phyloP scores from a whole-genome alignment of 805 yeast genomes.

The Myxozyma mucilagina region DNA sequence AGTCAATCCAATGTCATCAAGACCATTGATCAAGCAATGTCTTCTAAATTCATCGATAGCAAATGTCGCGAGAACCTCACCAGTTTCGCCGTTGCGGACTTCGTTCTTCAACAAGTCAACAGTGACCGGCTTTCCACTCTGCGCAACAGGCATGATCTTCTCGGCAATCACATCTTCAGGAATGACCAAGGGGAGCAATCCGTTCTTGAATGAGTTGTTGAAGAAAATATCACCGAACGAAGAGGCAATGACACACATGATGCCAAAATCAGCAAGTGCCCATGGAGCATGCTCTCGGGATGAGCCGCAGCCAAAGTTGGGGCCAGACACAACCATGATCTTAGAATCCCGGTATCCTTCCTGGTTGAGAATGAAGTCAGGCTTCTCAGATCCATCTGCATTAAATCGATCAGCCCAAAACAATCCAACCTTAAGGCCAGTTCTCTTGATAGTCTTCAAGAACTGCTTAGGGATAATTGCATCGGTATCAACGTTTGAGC shows the following conservation, averaged over 20 bases:
- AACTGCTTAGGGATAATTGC: constrained; percentile 99
- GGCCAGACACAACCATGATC: constrained; percentile 89
- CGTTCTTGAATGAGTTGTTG: constrained; percentile 96
- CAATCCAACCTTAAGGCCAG: constrained; percentile 84
- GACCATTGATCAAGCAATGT: constrained; percentile 90
- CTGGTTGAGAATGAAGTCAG: constrained; percentile 82
- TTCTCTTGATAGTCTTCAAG: constrained; percentile 94
- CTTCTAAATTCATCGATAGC: constrained; percentile 91
- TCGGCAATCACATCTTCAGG: constrained; percentile 70
- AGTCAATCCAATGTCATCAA: constrained; percentile 96
- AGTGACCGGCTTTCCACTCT: constrained; percentile 66
- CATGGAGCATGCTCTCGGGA: constrained; percentile 99
- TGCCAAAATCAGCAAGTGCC: constrained; percentile 98
- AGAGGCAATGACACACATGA: constrained; percentile 93
- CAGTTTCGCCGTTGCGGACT: constrained; percentile 59
- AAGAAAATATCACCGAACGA: constrained; percentile 98
- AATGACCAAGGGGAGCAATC: constrained; percentile 88
- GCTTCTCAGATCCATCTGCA: constrained; percentile 48
- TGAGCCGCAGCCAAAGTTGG: constrained; percentile 98
- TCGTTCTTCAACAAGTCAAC: constrained; percentile 87
- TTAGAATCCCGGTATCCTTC: constrained; percentile 79
- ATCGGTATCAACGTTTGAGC: constrained; percentile 96
- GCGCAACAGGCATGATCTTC: constrained; percentile 79
- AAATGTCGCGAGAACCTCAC: constrained; percentile 76
- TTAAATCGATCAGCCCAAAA: constrained; percentile 87